These are phyloP conservation scores for Salix viminalis DNA, from an alignment of 345 rosid species.

Conservation along the genomic window DNA sequence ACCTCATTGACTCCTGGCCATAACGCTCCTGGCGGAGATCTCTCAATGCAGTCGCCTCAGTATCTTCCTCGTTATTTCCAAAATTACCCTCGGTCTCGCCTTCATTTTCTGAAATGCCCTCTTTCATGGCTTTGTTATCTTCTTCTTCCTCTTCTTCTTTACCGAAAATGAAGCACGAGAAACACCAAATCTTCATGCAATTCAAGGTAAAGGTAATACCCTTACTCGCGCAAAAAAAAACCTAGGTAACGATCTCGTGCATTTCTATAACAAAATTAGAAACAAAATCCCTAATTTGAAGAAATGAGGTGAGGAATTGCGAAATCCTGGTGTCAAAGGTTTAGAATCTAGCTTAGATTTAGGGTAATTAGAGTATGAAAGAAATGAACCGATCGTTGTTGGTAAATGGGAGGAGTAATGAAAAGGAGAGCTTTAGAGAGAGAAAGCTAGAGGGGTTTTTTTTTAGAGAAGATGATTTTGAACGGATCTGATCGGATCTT, in stretches of 20 bases:
- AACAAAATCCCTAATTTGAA: constrained; percentile 11
- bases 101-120: constrained; percentile 30
- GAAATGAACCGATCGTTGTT: constrained; percentile 8
- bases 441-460: neutral
- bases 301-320: neutral
- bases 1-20: constrained; percentile 16
- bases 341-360: neutral
- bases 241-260: constrained; percentile 57
- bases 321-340: constrained; percentile 8
- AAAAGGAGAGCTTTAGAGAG: neutral
- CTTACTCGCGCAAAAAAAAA: constrained; percentile 16
- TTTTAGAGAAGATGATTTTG: neutral
- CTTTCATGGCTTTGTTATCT: constrained; percentile 29
- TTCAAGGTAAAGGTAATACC: constrained; percentile 10
- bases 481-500: constrained; percentile 47
- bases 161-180: constrained; percentile 57
- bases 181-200: constrained; percentile 96
- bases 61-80: constrained; percentile 19
- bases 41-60: constrained; percentile 11
- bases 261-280: constrained; percentile 15
- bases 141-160: constrained; percentile 27
- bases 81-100: constrained; percentile 25
- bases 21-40: constrained; percentile 6
- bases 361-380: neutral
- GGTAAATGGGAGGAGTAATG: neutral